Percentiles rank a stretch among this genome's conserved stretches.
phyloP scores from a whole-genome alignment of 441 rosid species.

The Gossypium davidsonii region DNA sequence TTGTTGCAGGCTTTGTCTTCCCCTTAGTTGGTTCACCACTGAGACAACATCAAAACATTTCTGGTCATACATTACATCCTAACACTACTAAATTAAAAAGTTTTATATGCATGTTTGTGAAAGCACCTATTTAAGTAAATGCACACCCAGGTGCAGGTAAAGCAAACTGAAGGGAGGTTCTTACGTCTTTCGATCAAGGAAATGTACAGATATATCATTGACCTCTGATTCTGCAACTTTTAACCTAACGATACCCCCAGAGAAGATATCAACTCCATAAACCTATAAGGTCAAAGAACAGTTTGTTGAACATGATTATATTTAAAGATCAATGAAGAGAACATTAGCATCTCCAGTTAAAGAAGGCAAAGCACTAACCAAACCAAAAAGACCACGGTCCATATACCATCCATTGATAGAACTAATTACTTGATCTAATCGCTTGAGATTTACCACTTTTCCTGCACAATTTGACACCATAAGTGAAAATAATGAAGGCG shows the following conservation, averaged over 20 bases:
- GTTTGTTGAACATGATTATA: neutral
- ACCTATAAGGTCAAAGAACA: slow-evolving; percentile 44
- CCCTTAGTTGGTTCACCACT: slow-evolving; percentile 92
- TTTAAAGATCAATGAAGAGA: neutral
- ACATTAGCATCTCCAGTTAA: neutral
- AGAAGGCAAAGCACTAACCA: slow-evolving; percentile 45
- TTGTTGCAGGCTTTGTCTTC: slow-evolving; percentile 75
- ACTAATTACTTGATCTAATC: slow-evolving; percentile 74
- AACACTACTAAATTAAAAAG: neutral
- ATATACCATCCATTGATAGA: slow-evolving; percentile 90
- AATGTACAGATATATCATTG: slow-evolving; percentile 73
- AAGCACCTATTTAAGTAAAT: neutral
- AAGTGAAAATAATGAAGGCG: slow-evolving; percentile 37
- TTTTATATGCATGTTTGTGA: neutral
- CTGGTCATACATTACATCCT: neutral
- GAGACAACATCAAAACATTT: slow-evolving; percentile 21
- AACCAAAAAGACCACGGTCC: slow-evolving; percentile 91
- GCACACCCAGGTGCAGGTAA: neutral
- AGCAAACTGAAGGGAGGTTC: slow-evolving; percentile 26
- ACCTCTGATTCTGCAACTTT: slow-evolving; percentile 95
- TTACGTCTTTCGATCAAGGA: slow-evolving; percentile 89
- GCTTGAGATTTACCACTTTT: slow-evolving; percentile 77
- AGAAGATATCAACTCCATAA: slow-evolving; percentile 79
- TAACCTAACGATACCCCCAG: slow-evolving; percentile 82
- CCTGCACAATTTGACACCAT: slow-evolving; percentile 82